Conservation (phyloP, 139 green algal species). For the Eudorina sp. region DNA sequence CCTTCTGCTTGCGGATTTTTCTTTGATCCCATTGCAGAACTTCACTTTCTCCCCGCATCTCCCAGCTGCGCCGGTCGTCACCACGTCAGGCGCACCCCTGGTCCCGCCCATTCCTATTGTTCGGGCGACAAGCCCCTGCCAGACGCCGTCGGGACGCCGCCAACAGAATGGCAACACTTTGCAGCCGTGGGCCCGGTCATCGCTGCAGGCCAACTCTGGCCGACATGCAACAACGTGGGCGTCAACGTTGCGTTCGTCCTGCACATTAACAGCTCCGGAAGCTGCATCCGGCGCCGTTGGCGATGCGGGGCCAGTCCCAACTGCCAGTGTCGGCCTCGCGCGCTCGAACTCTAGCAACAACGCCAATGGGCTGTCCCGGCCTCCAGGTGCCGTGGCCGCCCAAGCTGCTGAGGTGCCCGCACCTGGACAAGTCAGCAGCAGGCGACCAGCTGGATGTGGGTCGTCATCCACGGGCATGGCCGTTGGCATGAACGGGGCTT, state of each 20-base stretch:
- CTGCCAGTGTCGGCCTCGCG: neutral
- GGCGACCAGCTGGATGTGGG: neutral
- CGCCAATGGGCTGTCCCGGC: neutral
- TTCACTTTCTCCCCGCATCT: conserved; percentile 42
- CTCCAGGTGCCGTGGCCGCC: neutral
- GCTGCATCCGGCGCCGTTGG: too few species aligned
- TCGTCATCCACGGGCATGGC: neutral
- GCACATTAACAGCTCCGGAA: too few species aligned
- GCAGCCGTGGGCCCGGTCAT: conserved; percentile 29
- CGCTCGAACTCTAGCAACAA: neutral
- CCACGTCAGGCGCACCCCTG: neutral
- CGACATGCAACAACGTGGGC: conserved; percentile 8
- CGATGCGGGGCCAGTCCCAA: too few species aligned
- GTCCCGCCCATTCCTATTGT: neutral
- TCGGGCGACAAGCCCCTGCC: neutral
- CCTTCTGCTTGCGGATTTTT: neutral
- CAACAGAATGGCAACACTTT: neutral
- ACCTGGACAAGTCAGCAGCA: neutral
- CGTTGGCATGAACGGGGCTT: neutral
- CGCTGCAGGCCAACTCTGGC: neutral
- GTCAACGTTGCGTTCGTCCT: conserved; percentile 15
- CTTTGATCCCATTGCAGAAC: neutral
- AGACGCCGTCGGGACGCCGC: neutral
- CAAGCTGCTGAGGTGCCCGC: neutral
- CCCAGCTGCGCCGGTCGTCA: neutral